These are phyloP conservation scores for Coemansia asiatica DNA, from an alignment of 192 early-diverging fungal species.

Conservation along the genomic window DNA sequence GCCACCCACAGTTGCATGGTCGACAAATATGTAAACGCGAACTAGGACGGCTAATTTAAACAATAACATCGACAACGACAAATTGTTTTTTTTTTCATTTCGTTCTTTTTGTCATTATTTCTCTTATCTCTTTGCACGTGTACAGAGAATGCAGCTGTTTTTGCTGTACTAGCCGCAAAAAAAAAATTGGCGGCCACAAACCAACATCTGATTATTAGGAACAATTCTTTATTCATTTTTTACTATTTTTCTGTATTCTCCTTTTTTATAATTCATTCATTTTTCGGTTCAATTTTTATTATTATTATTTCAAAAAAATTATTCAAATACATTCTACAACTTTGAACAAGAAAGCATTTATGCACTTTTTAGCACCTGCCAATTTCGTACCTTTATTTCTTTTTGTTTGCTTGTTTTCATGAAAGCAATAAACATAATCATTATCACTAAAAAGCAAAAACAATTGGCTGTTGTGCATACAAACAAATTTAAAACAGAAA, in stretches of 20 bases:
- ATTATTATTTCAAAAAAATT: background rate
- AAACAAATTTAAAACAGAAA: background rate
- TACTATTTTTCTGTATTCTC: background rate
- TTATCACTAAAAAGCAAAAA: no score
- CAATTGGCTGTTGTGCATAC: background rate
- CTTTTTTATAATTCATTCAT: conserved; percentile 1
- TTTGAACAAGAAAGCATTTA: no score
- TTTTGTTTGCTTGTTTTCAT: background rate
- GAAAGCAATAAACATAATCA: background rate
- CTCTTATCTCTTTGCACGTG: conserved; percentile 42
- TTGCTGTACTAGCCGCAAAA: background rate
- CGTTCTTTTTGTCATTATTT: conserved; percentile 6
- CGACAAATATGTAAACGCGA: conserved; percentile 51
- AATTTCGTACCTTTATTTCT: no score
- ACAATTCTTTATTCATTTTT: background rate
- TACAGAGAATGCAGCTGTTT: conserved; percentile 23
- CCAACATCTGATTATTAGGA: background rate
- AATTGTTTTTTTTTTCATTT: background rate
- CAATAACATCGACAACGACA: background rate
- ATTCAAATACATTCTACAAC: background rate
- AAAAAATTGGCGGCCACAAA: background rate
- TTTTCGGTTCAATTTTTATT: conserved; percentile 1
- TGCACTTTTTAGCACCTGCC: no score
- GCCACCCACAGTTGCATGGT: conserved; percentile 52
- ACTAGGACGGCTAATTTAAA: background rate